A percentile compares a stretch with the other conserved stretches of the same genome.
These are phyloP conservation scores for Wickerhamiella musiphila DNA, from an alignment of 805 yeast genomes.

Conservation along the genomic window DNA sequence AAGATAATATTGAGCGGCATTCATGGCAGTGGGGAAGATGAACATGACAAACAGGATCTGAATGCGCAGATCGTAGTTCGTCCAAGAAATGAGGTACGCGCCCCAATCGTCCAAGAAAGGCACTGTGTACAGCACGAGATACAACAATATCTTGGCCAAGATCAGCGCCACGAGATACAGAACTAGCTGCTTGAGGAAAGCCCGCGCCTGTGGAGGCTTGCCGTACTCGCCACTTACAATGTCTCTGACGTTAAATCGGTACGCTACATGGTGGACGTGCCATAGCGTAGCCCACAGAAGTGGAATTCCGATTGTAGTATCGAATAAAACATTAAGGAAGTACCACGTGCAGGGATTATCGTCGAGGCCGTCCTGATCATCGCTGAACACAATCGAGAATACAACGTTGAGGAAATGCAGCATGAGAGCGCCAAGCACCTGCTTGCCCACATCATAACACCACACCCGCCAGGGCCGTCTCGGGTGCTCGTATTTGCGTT, in stretches of 20 bases:
- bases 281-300: constrained; percentile 42
- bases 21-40: constrained; percentile 27
- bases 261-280: constrained; percentile 26
- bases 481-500: constrained; percentile 67
- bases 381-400: constrained; percentile 39
- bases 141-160: constrained; percentile 44
- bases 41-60: constrained; percentile 82
- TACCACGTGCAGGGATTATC: constrained; percentile 89
- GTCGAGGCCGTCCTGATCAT: constrained; percentile 23
- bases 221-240: constrained; percentile 46
- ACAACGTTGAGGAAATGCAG: constrained; percentile 64
- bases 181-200: constrained; percentile 53
- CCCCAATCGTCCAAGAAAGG: constrained; percentile 58
- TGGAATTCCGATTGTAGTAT: constrained; percentile 88
- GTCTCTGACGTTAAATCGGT: constrained; percentile 26
- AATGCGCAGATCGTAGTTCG: constrained; percentile 50
- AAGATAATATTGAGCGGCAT: constrained; percentile 33
- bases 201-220: constrained; percentile 39
- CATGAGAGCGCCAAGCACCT: constrained; percentile 70
- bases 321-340: constrained; percentile 71
- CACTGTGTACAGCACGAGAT: constrained; percentile 38
- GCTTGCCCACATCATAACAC: constrained; percentile 81
- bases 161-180: constrained; percentile 49
- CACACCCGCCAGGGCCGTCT: constrained; percentile 78
- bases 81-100: constrained; percentile 65